Conservation (phyloP, 192 early-diverging fungal genomes). For the Umbelopsis sp. region DNA sequence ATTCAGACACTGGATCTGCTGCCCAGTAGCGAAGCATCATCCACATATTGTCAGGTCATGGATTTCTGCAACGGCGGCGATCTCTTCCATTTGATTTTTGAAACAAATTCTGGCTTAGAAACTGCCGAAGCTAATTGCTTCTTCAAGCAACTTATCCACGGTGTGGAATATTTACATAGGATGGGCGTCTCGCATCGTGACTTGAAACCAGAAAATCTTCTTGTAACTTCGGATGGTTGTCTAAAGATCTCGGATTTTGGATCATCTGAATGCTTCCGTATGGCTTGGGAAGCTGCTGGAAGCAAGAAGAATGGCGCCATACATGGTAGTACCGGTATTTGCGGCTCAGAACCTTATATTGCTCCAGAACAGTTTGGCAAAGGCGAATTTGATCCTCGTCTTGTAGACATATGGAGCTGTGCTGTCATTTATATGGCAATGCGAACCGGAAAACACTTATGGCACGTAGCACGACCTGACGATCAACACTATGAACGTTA, state of each 20-base stretch:
- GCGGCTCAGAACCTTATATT: constrained; percentile 86
- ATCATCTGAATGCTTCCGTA: constrained; percentile 76
- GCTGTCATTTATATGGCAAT: constrained; percentile 44
- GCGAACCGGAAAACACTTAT: constrained; percentile 36
- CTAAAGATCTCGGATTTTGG: constrained; percentile 92
- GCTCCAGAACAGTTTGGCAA: constrained; percentile 76
- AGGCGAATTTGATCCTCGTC: constrained; percentile 72
- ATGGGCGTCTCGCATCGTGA: constrained; percentile 84
- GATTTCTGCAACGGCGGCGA: constrained; percentile 86
- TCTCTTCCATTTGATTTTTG: constrained; percentile 72
- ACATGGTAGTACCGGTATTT: constrained; percentile 65
- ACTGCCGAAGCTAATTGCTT: constrained; percentile 58
- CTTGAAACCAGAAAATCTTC: constrained; percentile 87
- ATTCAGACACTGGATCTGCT: constrained; percentile 79
- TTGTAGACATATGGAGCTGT: constrained; percentile 53
- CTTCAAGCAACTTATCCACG: constrained; percentile 77
- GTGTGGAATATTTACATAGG: constrained; percentile 77
- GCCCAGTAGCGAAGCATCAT: constrained; percentile 63
- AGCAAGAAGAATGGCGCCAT: constrained; percentile 9
- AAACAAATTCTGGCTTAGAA: constrained; percentile 56
- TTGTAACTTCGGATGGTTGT: constrained; percentile 63
- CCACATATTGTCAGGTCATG: constrained; percentile 72
- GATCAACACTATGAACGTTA: constrained; percentile 37
- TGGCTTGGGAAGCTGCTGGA: constrained; percentile 62
- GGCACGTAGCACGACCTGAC: constrained; percentile 35